These are phyloP conservation scores for maize (Zea mays) DNA, from an alignment of 176 grass and related monocot genomes.

Conservation along the genomic window DNA sequence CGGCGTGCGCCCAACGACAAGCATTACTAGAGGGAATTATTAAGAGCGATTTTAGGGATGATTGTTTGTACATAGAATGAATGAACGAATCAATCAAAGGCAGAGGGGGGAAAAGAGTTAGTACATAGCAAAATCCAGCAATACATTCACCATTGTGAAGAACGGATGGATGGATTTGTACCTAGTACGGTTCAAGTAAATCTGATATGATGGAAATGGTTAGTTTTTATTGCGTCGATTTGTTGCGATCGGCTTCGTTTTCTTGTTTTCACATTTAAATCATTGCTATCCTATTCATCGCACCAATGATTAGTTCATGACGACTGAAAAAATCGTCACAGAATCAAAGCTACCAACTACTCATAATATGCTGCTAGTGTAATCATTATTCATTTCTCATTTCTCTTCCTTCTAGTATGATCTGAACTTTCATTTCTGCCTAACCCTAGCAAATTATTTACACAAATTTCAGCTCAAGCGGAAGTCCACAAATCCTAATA, in stretches of 20 bases:
- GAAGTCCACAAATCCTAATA: neutral
- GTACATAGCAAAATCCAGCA: conserved; percentile 47
- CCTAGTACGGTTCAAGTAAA: conserved; percentile 26
- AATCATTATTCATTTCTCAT: neutral
- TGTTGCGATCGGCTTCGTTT: conserved; percentile 1
- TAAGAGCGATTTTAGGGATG: conserved; percentile 28
- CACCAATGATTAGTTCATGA: conserved; percentile 42
- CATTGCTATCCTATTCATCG: conserved; percentile 37
- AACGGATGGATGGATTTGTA: conserved; percentile 28
- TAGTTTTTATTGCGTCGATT: conserved; percentile 1
- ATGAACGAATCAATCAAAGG: conserved; percentile 25
- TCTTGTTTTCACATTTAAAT: conserved; percentile 10
- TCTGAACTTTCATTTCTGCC: conserved; percentile 13
- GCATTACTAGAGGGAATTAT: conserved; percentile 39
- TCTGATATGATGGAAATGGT: conserved; percentile 40
- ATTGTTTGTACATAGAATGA: conserved; percentile 39
- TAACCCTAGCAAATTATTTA: conserved; percentile 54
- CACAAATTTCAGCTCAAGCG: conserved; percentile 32
- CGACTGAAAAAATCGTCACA: conserved; percentile 4
- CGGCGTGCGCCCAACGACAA: conserved; percentile 42
- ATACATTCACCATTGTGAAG: conserved; percentile 34
- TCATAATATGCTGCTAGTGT: conserved; percentile 27
- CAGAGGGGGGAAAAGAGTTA: neutral
- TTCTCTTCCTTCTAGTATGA: conserved; percentile 40
- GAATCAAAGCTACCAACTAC: conserved; percentile 5